Evolutionary conservation across 129 eudicot genomes (phyloP).

Genomic region (Scalesia atractyloides): DNA sequence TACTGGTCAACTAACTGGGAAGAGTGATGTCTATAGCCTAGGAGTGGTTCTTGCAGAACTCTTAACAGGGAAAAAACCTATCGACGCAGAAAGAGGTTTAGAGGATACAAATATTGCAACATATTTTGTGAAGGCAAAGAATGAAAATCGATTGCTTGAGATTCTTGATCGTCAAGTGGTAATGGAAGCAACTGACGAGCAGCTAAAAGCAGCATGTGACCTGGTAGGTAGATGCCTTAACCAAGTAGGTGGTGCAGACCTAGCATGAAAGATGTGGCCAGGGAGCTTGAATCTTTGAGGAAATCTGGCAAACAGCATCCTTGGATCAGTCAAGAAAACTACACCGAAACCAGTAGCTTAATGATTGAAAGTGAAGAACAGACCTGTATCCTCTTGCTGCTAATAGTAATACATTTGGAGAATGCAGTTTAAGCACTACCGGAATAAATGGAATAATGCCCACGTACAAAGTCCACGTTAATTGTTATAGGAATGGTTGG

Average conservation of each 20-base stretch:
- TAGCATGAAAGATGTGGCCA: constrained; percentile 2
- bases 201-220: constrained; percentile 4
- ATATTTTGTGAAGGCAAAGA: background rate
- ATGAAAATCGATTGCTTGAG: background rate
- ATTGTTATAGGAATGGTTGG: background rate
- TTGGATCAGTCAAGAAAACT: background rate
- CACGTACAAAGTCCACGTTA: background rate
- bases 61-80: background rate
- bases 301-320: background rate
- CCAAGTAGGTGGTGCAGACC: constrained; percentile 5
- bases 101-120: background rate
- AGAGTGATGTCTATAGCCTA: constrained; percentile 1
- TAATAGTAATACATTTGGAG: background rate
- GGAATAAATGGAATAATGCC: background rate
- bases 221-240: constrained; percentile 4
- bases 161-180: constrained; percentile 6
- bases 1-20: background rate
- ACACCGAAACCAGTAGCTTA: background rate
- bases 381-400: background rate
- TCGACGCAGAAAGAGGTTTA: background rate
- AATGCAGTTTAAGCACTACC: background rate
- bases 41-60: constrained; percentile 14
- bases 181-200: background rate
- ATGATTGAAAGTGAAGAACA: constrained; percentile 4
- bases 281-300: constrained; percentile 1